Evolutionary conservation across 2,329 filamentous ascomycete species (phyloP).

Genomic region (Penicillium sp.): DNA sequence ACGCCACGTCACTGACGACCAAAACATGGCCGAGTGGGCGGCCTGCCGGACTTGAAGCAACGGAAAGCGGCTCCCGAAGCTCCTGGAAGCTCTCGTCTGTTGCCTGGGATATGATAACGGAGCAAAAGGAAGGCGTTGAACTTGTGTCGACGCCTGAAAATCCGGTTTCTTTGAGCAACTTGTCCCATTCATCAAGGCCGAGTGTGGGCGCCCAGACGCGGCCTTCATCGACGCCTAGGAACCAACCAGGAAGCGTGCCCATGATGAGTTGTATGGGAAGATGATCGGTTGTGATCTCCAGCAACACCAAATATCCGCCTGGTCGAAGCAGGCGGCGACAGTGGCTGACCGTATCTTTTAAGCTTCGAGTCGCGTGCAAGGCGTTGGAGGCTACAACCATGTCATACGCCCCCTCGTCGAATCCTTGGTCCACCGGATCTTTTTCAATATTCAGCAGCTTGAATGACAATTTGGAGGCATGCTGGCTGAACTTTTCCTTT

Average conservation of each 20-base stretch:
- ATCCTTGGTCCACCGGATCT: constrained; percentile 43
- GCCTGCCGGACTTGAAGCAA: no score
- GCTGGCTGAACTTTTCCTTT: constrained; percentile 28
- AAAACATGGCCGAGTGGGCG: no score
- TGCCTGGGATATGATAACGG: constrained; percentile 36
- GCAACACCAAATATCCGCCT: constrained; percentile 50
- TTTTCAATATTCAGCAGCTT: constrained; percentile 42
- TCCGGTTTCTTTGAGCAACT: not conserved
- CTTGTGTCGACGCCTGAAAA: constrained; percentile 13
- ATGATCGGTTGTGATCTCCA: constrained; percentile 37
- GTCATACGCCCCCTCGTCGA: constrained; percentile 40
- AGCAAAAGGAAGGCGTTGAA: not conserved
- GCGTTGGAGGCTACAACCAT: constrained; percentile 49
- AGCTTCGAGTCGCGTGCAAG: constrained; percentile 45
- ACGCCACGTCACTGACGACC: no score
- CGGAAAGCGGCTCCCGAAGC: not conserved
- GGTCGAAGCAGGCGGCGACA: constrained; percentile 47
- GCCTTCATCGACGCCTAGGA: constrained; percentile 3
- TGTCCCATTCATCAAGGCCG: constrained; percentile 2
- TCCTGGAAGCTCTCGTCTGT: constrained; percentile 23
- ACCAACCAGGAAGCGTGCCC: constrained; percentile 10
- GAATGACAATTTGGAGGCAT: constrained; percentile 37
- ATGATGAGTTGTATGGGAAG: not conserved
- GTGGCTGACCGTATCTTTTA: constrained; percentile 37
- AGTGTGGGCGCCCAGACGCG: not conserved